Evolutionary conservation across 176 grass and related monocot genomes (phyloP).

Genomic region (Chrysopogon serrulatus): DNA sequence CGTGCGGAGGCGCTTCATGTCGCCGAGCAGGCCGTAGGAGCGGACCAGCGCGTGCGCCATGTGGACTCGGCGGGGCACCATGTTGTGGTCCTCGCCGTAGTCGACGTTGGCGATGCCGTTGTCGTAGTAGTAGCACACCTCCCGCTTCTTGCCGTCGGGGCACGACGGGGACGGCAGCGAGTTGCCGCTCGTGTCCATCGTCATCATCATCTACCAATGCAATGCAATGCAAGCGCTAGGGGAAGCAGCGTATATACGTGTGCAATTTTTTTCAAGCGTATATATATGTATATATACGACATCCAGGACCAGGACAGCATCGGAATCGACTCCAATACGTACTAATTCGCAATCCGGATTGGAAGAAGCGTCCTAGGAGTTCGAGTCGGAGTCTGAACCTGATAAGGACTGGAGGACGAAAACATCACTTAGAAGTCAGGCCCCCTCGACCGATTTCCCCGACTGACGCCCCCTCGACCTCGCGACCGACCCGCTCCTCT

Average conservation of each 20-base stretch:
- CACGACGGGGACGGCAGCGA: conserved; percentile 47
- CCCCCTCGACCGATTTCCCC: no score
- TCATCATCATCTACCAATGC: background rate
- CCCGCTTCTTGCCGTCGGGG: conserved; percentile 46
- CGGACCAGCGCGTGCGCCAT: conserved; percentile 56
- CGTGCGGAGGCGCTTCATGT: conserved; percentile 24
- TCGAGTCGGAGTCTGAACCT: no score
- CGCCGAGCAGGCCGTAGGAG: conserved; percentile 39
- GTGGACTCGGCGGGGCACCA: conserved; percentile 55
- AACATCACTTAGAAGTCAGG: no score
- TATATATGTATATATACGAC: no score
- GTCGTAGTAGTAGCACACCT: conserved; percentile 83
- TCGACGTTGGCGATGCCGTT: conserved; percentile 45
- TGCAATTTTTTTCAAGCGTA: no score
- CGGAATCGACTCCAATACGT: background rate
- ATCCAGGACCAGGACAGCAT: background rate
- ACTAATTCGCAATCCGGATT: background rate
- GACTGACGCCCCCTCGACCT: no score
- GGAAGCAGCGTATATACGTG: no score
- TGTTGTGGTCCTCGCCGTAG: conserved; percentile 47
- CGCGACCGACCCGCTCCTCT: no score
- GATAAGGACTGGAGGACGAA: no score
- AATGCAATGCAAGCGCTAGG: no score
- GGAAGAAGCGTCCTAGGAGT: no score
- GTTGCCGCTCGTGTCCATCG: conserved; percentile 33